A percentile compares a stretch with the other conserved stretches of the same genome.
Conservation (phyloP, 129 eudicot species). For the Lactuca sativa region DNA sequence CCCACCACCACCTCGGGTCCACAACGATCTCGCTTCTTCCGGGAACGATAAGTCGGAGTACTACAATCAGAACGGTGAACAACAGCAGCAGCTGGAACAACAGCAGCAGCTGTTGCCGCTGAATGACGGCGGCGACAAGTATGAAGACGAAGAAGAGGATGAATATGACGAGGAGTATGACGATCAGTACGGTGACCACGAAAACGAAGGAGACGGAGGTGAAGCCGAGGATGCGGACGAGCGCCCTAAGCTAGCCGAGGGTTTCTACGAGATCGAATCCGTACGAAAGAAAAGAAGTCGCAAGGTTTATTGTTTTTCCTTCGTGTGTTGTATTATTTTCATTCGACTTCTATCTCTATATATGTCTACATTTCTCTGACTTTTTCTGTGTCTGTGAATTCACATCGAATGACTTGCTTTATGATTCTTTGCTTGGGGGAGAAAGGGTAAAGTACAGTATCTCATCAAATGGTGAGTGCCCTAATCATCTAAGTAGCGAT, state of each 20-base stretch:
- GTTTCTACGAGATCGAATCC: conserved; percentile 75
- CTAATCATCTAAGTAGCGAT: background rate
- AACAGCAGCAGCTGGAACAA: conserved; percentile 25
- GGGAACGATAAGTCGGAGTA: conserved; percentile 16
- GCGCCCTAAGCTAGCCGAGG: conserved; percentile 70
- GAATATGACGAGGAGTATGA: conserved; percentile 21
- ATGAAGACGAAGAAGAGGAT: conserved; percentile 32
- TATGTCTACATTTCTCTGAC: conserved; percentile 11
- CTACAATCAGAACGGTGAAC: conserved; percentile 21
- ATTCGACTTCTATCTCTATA: background rate
- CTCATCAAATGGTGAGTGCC: conserved; percentile 70
- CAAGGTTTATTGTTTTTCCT: conserved; percentile 46
- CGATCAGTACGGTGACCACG: conserved; percentile 25
- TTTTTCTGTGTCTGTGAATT: conserved; percentile 24
- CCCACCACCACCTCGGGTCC: conserved; percentile 13
- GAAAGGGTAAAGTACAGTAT: conserved; percentile 76
- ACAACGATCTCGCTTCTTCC: conserved; percentile 16
- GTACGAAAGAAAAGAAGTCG: conserved; percentile 71
- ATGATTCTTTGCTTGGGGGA: conserved; percentile 22
- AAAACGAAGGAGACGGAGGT: conserved; percentile 12
- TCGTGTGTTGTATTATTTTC: background rate
- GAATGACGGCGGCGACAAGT: conserved; percentile 30
- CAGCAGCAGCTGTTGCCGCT: conserved; percentile 20
- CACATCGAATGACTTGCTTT: conserved; percentile 32
- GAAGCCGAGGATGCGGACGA: conserved; percentile 18